Base-by-base conservation (phyloP, 176 grass and related monocot genomes). In the Phoenix roebelenii region DNA sequence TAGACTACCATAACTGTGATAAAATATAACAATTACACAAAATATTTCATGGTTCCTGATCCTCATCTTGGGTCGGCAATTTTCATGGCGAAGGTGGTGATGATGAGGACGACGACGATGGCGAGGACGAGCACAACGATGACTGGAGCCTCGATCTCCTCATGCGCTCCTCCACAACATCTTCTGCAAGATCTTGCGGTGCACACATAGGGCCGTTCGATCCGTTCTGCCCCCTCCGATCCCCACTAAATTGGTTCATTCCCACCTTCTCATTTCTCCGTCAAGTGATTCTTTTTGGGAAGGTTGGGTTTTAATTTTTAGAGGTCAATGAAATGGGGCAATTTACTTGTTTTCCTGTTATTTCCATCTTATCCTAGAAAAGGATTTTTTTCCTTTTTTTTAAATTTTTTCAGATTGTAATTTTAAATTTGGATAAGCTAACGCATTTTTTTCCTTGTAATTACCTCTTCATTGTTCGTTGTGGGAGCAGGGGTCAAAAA, bases 191-290 rank as follows among this genome's bases (percentile, higher is more conserved):
- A 72, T 70, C 19, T 96, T 86, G 22, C 80, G 83, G 65, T 72
- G 80, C 25, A 83, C 83, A 12, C 75, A 80, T 64, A 85, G 77
- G 66, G 86, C 86, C 16, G 91, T 72, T 48, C 82, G 91, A 73
- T 76, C 86, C 73, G 80, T 96, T 58, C 80, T 96, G 71, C 91
- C 91, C 74, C 83, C 91, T 68, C 87, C 83, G 51, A 80, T 96
- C 61, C 72, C 91, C 23, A 74, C 86, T 17, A 88, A 90, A 82
- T 74, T 87, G 86, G 91, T 96, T 58, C 50, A 67, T 71, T 48
- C 23, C 14, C 5, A 15, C 17, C 14, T 58, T 20, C 57, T 58
- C 14, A 17, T 70, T 10, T 18, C 18, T 20, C n/a, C 22, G n/a
- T 44, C 23, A 9, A 15, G 6, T 29, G 18, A 23, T 16, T 49